Percentiles rank a stretch among this genome's conserved stretches.
These are phyloP conservation scores for Sporothrix inflata DNA, from an alignment of 2,329 filamentous ascomycete species.

Conservation along the genomic window DNA sequence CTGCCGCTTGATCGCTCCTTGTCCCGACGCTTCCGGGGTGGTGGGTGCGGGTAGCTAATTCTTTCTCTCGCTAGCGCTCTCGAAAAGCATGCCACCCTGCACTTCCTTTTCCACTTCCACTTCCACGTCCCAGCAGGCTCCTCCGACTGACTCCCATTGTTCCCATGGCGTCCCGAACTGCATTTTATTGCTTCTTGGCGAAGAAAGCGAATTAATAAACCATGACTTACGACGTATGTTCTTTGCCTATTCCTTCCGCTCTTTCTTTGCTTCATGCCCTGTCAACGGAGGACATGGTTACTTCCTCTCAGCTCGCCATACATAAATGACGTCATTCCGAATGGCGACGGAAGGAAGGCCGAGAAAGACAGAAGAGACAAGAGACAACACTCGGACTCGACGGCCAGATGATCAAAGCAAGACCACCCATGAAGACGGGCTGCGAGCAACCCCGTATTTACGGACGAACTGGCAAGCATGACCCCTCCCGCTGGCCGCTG, in stretches of 20 bases:
- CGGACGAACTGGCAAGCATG: not conserved
- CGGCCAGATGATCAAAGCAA: not conserved
- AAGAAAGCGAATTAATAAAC: not conserved
- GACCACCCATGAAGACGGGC: not conserved
- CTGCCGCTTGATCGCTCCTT: conserved; percentile 21
- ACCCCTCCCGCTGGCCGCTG: too few relatives aligned
- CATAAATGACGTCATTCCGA: not conserved
- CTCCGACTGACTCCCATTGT: not conserved
- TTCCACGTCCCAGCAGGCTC: not conserved
- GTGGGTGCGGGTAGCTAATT: conserved; percentile 21
- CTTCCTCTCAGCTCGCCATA: not conserved
- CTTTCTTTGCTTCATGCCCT: not conserved
- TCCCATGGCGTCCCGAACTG: not conserved
- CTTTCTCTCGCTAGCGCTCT: not conserved
- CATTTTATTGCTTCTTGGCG: not conserved
- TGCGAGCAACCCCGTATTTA: conserved; percentile 2
- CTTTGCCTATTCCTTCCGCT: not conserved
- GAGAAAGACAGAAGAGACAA: not conserved
- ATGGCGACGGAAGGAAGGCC: not conserved
- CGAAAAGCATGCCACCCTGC: conserved; percentile 16
- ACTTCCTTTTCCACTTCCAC: not conserved
- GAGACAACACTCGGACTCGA: not conserved
- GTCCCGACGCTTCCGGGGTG: conserved; percentile 25
- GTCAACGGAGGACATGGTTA: not conserved
- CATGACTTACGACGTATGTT: not conserved